phyloP scores from a whole-genome alignment of 176 grass and related monocot genomes.

The Zoysia japonica region DNA sequence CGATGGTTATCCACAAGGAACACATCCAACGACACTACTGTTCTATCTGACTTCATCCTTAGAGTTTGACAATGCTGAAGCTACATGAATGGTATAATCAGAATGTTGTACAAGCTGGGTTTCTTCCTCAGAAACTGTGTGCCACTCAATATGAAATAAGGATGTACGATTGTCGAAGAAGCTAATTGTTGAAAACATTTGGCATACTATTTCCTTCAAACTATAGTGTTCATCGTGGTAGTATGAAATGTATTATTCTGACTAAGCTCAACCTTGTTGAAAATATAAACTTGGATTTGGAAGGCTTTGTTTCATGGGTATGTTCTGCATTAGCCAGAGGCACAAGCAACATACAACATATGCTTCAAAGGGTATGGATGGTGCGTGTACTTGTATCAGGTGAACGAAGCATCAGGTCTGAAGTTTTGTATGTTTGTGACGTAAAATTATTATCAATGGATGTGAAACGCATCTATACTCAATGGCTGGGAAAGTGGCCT shows the following conservation, averaged over 20 bases:
- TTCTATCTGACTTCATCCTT: neutral
- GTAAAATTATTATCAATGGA: too few species aligned
- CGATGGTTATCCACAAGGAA: too few species aligned
- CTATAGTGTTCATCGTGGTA: neutral
- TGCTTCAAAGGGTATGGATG: too few species aligned
- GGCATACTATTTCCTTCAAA: neutral
- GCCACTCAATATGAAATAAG: neutral
- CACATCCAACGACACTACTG: too few species aligned
- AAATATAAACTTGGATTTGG: neutral
- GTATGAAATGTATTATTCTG: neutral
- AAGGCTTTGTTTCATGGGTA: neutral
- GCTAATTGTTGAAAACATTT: neutral
- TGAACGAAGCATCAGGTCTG: too few species aligned
- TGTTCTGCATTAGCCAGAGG: too few species aligned
- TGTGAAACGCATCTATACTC: too few species aligned
- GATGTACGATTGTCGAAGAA: neutral
- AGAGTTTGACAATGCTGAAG: slow-evolving; percentile 54
- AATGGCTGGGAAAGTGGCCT: too few species aligned
- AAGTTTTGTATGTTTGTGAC: too few species aligned
- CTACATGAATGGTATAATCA: slow-evolving; percentile 12
- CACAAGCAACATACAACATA: too few species aligned
- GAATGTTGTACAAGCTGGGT: neutral
- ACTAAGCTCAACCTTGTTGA: neutral
- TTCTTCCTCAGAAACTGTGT: slow-evolving; percentile 5
- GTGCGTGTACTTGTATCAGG: too few species aligned